These are phyloP conservation scores for Dryadomyces quercivorus DNA, from an alignment of 2,329 filamentous ascomycete genomes.

Conservation along the genomic window DNA sequence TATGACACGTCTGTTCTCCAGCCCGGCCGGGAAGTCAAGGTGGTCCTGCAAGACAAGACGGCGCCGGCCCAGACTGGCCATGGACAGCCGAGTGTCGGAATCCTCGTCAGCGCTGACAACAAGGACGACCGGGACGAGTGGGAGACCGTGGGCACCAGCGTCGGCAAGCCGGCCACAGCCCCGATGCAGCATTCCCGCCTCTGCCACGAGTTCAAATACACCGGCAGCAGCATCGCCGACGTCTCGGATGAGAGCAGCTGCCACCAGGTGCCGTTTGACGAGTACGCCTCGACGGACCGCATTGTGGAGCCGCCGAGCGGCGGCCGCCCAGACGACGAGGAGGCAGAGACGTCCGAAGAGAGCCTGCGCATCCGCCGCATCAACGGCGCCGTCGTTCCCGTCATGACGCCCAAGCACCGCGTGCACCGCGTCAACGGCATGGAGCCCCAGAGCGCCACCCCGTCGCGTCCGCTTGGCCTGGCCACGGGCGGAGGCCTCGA, in stretches of 20 bases:
- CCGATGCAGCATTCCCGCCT: neutral
- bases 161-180: slow-evolving; percentile 12
- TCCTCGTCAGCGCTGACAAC: neutral
- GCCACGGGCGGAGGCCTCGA: slow-evolving; percentile 10
- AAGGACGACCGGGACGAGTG: slow-evolving; percentile 23
- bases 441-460: slow-evolving; percentile 11
- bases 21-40: slow-evolving; percentile 13
- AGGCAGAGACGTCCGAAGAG: slow-evolving; percentile 4
- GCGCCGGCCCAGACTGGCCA: too few relatives aligned
- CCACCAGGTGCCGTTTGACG: slow-evolving; percentile 8
- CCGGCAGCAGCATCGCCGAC: slow-evolving; percentile 32
- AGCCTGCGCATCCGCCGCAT: slow-evolving; percentile 11
- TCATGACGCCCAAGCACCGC: slow-evolving; percentile 19
- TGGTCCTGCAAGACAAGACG: slow-evolving; percentile 7
- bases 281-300: slow-evolving; percentile 16
- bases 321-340: neutral
- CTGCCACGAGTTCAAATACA: slow-evolving; percentile 8
- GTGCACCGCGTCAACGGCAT: slow-evolving; percentile 21
- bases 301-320: slow-evolving; percentile 16
- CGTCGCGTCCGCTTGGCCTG: too few relatives aligned
- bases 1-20: slow-evolving; percentile 10
- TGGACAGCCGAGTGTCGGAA: too few relatives aligned
- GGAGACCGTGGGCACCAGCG: slow-evolving; percentile 25
- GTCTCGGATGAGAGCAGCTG: slow-evolving; percentile 23
- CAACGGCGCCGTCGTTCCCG: slow-evolving; percentile 14